A percentile compares a stretch with the other conserved stretches of the same genome.
phyloP scores from a whole-genome alignment of 192 early-diverging fungal species.

The Martensiomyces pterosporus region DNA sequence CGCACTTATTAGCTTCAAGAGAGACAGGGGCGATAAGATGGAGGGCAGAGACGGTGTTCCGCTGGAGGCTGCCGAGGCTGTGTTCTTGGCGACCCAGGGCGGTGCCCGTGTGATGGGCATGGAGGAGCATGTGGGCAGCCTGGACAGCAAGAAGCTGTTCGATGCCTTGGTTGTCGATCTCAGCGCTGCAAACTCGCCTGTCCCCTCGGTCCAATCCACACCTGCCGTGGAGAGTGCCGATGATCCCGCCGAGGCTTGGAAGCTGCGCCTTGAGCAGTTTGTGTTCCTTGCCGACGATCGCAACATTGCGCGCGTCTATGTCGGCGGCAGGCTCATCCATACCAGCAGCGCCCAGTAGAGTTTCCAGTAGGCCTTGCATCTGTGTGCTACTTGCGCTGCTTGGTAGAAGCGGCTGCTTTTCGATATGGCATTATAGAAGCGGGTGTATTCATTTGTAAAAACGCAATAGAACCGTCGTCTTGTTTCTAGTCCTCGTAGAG shows the following conservation, averaged over 20 bases:
- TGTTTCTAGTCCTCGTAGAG: constrained; percentile 1
- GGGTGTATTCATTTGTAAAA: no score
- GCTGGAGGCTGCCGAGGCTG: constrained; percentile 64
- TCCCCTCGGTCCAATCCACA: constrained; percentile 15
- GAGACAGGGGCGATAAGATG: constrained; percentile 18
- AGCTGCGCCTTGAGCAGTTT: constrained; percentile 73
- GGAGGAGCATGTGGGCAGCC: constrained; percentile 73
- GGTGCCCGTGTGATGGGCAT: constrained; percentile 80
- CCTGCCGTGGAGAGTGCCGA: constrained; percentile 14
- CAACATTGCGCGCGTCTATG: constrained; percentile 77
- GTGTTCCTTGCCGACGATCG: constrained; percentile 88
- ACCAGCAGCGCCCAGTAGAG: no score
- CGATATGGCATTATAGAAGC: no score
- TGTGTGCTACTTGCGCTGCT: constrained; percentile 4
- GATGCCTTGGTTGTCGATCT: constrained; percentile 85
- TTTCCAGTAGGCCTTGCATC: no score
- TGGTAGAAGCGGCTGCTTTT: no score
- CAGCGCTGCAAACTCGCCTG: constrained; percentile 55
- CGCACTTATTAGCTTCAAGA: constrained; percentile 41
- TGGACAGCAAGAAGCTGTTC: constrained; percentile 82
- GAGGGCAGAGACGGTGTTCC: constrained; percentile 30
- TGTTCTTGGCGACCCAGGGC: constrained; percentile 88
- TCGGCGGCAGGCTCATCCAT: constrained; percentile 60
- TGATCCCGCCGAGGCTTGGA: constrained; percentile 20
- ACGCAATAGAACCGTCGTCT: no score